Base-by-base conservation (phyloP, 768 basidiomycete species). In the Tephrocybe sp. region DNA sequence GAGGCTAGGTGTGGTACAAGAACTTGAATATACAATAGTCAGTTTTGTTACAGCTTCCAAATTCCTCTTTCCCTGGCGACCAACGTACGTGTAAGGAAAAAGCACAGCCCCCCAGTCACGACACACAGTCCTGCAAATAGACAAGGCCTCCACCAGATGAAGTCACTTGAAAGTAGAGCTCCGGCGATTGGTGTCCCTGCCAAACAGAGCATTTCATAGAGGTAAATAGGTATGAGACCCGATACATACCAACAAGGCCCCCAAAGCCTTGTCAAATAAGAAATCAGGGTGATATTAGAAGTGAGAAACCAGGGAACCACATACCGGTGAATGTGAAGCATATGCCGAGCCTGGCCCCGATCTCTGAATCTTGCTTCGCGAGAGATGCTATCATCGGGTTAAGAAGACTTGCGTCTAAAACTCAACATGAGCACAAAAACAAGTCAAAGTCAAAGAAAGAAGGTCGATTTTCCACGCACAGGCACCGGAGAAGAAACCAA, bases 71-170 rank as follows among this genome's bases (percentile, higher is more conserved):
- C 56, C 33, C 60, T 54, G 8, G 66, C 56, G 9, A 58, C 48
- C 20, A 72, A 40, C 32, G 58, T 54, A 20, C 71, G 51, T 6
- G 69, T 58, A 6, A 58, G 46, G 36, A 53, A 48, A 55, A 72
- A 72, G 44, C 68, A 69, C 19, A 59, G 39, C 8, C 57, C 59
- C 2, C 68, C 71, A 34, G 43, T 56, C 19, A 61, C 45, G 14
- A 73, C 67, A 52, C 62, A 71, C n/a, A 72, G 23, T 35, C 79
- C 82, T 23, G 76, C 69, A 57, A 83, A 85, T 7, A 83, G 48
- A 10, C 75, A 75, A 1, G 80, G 78, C 31, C 77, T 69, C 78
- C 80, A 83, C 84, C 84, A 85, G 5, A 76, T 58, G 51, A 76
- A 83, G 0, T 69, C 62, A 7, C 68, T 54, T 0, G 79, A 74